phyloP scores from a whole-genome alignment of 345 rosid species.

The Lepidium africanum region DNA sequence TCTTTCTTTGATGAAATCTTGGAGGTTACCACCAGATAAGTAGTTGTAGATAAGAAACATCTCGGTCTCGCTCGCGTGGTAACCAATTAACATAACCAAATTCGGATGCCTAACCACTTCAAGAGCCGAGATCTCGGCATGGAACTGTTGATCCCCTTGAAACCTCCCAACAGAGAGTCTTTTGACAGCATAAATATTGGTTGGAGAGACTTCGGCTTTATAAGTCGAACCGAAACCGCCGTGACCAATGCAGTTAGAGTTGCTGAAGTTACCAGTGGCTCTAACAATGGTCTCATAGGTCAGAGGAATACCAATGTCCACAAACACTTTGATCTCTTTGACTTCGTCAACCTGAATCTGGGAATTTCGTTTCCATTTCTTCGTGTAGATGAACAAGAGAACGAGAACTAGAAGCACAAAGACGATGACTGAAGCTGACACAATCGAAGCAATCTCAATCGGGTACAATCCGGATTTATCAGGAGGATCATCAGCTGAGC shows the following conservation, averaged over 20 bases:
- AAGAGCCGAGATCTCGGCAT: conserved; percentile 53
- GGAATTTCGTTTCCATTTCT: conserved; percentile 35
- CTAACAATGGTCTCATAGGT: conserved; percentile 46
- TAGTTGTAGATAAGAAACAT: conserved; percentile 65
- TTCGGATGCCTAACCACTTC: conserved; percentile 48
- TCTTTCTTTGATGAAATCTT: conserved; percentile 51
- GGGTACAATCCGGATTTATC: conserved; percentile 27
- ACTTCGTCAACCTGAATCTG: conserved; percentile 24
- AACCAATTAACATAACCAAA: conserved; percentile 48
- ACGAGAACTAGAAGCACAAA: conserved; percentile 45
- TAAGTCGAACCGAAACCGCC: conserved; percentile 66
- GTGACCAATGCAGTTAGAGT: conserved; percentile 46
- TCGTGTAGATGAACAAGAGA: conserved; percentile 38
- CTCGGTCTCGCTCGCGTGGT: conserved; percentile 52
- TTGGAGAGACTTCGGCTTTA: conserved; percentile 45
- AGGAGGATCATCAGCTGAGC: neutral
- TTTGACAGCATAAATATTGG: conserved; percentile 40
- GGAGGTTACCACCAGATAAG: conserved; percentile 56
- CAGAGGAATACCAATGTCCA: conserved; percentile 33
- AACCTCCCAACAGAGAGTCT: conserved; percentile 54
- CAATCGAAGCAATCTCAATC: conserved; percentile 55
- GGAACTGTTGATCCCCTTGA: conserved; percentile 54
- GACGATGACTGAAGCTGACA: conserved; percentile 52
- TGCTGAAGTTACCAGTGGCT: conserved; percentile 50
- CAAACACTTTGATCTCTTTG: conserved; percentile 44